Conservation (phyloP, 2,329 filamentous ascomycete genomes). For the Epichloe sp. region DNA sequence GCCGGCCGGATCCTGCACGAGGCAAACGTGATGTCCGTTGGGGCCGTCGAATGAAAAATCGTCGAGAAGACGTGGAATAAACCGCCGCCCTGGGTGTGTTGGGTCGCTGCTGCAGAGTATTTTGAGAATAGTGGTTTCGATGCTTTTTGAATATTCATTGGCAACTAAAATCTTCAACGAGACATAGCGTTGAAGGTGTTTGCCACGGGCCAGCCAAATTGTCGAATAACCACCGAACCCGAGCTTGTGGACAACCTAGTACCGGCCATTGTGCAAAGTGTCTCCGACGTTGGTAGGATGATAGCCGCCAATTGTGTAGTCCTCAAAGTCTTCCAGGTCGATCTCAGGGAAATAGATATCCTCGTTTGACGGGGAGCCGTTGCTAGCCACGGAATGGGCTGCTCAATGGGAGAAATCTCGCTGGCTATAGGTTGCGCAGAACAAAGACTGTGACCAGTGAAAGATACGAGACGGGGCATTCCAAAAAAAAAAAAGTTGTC, state of each 20-base stretch:
- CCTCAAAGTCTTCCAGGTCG: too few relatives aligned
- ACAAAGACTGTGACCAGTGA: too few relatives aligned
- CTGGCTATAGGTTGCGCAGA: too few relatives aligned
- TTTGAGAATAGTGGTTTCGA: not conserved
- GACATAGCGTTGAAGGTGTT: not conserved
- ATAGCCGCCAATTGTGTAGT: too few relatives aligned
- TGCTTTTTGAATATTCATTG: slow-evolving; percentile 1
- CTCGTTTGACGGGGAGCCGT: too few relatives aligned
- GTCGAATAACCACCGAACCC: slow-evolving; percentile 25
- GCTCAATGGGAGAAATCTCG: too few relatives aligned
- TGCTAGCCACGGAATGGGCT: too few relatives aligned
- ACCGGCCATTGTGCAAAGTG: slow-evolving; percentile 19
- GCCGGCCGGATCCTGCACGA: slow-evolving; percentile 11
- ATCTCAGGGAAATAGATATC: too few relatives aligned
- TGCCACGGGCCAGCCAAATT: slow-evolving; percentile 17
- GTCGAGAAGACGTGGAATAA: slow-evolving; percentile 10
- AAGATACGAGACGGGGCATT: too few relatives aligned
- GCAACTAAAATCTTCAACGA: not conserved
- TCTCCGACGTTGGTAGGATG: too few relatives aligned
- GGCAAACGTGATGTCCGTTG: slow-evolving; percentile 13
- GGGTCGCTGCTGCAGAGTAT: not conserved
- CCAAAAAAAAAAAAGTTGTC: too few relatives aligned
- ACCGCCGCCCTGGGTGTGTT: not conserved
- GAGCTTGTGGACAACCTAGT: slow-evolving; percentile 23
- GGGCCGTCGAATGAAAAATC: slow-evolving; percentile 9